These are phyloP conservation scores for Catharanthus roseus DNA, from an alignment of 257 asterid genomes.

Conservation along the genomic window DNA sequence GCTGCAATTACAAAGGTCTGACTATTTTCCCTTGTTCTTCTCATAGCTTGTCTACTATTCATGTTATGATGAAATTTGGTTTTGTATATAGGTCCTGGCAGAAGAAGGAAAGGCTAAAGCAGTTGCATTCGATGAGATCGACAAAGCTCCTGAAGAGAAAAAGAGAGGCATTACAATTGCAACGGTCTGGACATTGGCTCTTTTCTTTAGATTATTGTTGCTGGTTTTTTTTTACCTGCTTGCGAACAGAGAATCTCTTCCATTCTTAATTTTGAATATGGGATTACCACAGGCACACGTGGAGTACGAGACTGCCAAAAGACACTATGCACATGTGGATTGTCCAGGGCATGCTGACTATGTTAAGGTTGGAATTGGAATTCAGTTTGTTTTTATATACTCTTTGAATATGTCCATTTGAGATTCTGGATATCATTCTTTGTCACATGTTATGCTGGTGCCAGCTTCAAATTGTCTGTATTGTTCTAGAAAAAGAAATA, in stretches of 20 bases:
- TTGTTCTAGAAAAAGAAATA: not conserved
- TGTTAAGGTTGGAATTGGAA: conserved; percentile 58
- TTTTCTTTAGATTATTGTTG: not conserved
- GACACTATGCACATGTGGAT: conserved; percentile 96
- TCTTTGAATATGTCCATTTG: not conserved
- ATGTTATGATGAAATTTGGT: not conserved
- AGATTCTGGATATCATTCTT: not conserved
- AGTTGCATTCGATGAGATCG: conserved; percentile 89
- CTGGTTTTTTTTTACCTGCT: not conserved
- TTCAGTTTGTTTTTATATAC: not conserved
- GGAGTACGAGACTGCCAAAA: conserved; percentile 82
- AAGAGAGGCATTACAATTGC: conserved; percentile 97
- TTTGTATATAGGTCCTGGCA: conserved; percentile 54
- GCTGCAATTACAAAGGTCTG: conserved; percentile 91
- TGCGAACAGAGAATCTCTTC: not conserved
- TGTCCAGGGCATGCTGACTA: conserved; percentile 99
- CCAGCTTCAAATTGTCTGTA: not conserved
- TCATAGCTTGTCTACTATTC: not conserved
- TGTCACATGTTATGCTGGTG: not conserved
- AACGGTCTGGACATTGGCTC: conserved; percentile 41
- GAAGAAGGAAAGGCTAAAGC: conserved; percentile 94
- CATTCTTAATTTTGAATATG: not conserved
- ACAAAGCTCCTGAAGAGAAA: conserved; percentile 97
- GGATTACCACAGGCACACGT: conserved; percentile 79
- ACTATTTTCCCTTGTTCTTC: not conserved